Evolutionary conservation across 2,329 filamentous ascomycete species (phyloP).

Genomic region (Pseudogymnoascus sp.): DNA sequence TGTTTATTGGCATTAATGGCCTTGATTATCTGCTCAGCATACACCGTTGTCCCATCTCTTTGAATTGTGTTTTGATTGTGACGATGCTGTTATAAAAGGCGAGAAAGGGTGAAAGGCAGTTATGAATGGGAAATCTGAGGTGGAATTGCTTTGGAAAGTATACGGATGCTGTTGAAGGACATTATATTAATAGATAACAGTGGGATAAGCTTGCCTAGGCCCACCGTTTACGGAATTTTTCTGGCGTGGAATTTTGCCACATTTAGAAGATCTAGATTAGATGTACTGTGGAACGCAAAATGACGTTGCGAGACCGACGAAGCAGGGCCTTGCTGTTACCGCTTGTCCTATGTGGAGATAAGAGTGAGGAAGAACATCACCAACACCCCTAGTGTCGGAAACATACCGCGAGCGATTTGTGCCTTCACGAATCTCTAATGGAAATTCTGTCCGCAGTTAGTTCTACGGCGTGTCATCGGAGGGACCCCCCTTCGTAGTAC

Average conservation of each 20-base stretch:
- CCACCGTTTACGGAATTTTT: neutral
- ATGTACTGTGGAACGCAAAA: neutral
- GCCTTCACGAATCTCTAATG: neutral
- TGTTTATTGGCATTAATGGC: slow-evolving; percentile 47
- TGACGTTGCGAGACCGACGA: neutral
- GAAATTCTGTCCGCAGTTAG: neutral
- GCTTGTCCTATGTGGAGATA: neutral
- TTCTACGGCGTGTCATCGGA: neutral
- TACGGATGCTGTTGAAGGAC: neutral
- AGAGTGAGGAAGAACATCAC: neutral
- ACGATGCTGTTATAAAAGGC: neutral
- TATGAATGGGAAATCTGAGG: neutral
- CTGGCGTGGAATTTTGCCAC: neutral
- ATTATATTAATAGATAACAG: neutral
- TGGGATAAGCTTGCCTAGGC: neutral
- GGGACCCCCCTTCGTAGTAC: neutral
- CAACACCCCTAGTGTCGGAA: neutral
- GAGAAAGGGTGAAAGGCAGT: neutral
- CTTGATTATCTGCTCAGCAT: slow-evolving; percentile 49
- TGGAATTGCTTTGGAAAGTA: neutral
- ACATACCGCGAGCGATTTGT: neutral
- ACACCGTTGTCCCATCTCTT: slow-evolving; percentile 34
- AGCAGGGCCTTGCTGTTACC: neutral
- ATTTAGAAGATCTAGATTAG: neutral
- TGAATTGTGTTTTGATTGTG: neutral